phyloP scores from a whole-genome alignment of 129 eudicot genomes.

The Cynara cardunculus region DNA sequence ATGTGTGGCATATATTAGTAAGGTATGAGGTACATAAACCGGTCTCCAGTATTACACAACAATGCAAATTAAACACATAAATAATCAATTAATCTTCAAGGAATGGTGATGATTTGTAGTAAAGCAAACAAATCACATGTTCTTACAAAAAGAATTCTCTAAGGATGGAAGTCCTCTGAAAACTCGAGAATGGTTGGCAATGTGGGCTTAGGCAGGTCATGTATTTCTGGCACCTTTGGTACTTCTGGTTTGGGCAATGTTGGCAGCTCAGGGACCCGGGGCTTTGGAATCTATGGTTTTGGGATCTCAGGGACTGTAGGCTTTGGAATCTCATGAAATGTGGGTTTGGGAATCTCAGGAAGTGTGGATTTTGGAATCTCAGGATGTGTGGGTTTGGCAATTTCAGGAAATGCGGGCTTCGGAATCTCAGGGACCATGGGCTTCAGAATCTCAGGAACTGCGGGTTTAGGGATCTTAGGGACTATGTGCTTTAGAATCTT shows the following conservation, averaged over 20 bases:
- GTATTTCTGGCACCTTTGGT: neutral
- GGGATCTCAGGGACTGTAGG: slow-evolving; percentile 8
- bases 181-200: slow-evolving; percentile 23
- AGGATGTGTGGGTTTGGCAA: neutral
- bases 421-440: neutral
- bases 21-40: neutral
- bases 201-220: slow-evolving; percentile 12
- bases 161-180: slow-evolving; percentile 27
- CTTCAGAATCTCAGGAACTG: neutral
- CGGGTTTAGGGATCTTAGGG: neutral
- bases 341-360: slow-evolving; percentile 20
- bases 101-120: neutral
- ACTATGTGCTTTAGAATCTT: too few species aligned
- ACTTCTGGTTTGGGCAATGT: slow-evolving; percentile 12
- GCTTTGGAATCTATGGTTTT: neutral
- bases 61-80: neutral
- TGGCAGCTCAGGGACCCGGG: slow-evolving; percentile 3
- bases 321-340: slow-evolving; percentile 5
- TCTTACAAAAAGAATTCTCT: neutral
- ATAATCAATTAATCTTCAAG: neutral
- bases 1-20: neutral
- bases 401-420: neutral
- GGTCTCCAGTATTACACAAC: neutral
- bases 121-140: neutral
- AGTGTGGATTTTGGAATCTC: neutral